Evolutionary conservation across 176 grass and related monocot genomes (phyloP), one percentile per base, ranked within the genome.

Genomic region (Avena eriantha): DNA sequence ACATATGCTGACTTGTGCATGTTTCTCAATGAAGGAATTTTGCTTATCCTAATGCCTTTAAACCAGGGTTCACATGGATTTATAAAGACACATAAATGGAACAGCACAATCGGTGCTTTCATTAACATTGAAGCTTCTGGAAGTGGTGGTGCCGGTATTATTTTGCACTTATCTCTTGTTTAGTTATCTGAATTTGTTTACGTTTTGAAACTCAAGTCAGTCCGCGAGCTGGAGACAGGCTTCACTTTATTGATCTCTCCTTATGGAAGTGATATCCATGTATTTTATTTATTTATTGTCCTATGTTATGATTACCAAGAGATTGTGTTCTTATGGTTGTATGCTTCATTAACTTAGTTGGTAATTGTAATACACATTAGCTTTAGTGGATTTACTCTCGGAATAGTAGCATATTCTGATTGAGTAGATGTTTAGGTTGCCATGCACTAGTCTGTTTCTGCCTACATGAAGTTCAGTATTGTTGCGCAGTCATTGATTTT

Each of bases 41-140:
- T 74, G 56, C 80, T 55, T 76, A 69, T 86, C 3, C 74, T 36
- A 26, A 57, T 84, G 17, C 14, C 87, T 24, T 60, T 81, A 61
- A 85, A 86, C 80, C 69, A 98, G 96, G 96, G 96, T 53, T 96
- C 93, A 49, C 96, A 98, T 96, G 96, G 96, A 55, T 98, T 98
- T 86, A 90, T 94, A 75, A 98, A 87, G 75, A 93, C 96, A 88
- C 96, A 98, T 82, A 93, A 47, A 88, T 98, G 96, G 96, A 98
- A 88, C 61, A 89, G 46, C 43, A 91, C 89, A 77, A 88, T 98
- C 83, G 73, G 93, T 23, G 96, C 96, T 88, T 98, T 98, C 83
- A 89, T 98, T 64, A 92, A 98, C 82, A 98, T 98, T 74, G 96
- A 98, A 92, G 96, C 96, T 89, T 98, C 93, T 88, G 96, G 96